These are phyloP conservation scores for Crucibulum laeve DNA, from an alignment of 768 basidiomycete species.

Conservation along the genomic window DNA sequence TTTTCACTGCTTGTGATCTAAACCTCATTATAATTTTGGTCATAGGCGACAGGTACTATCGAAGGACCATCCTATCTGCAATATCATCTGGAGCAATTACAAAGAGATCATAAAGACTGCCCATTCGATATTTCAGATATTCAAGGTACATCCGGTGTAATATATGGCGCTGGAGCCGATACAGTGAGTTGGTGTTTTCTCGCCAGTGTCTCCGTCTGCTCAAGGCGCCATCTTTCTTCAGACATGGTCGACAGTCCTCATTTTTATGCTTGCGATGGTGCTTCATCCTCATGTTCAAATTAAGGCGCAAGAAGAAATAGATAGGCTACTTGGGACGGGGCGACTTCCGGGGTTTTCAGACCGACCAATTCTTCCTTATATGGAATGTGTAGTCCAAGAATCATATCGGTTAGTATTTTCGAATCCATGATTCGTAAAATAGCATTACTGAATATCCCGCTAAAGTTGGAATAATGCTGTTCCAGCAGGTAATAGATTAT, in stretches of 20 bases:
- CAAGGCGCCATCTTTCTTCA: background rate
- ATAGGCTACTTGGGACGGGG: background rate
- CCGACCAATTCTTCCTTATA: background rate
- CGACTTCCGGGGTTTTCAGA: background rate
- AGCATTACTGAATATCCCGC: background rate
- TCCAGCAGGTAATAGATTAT: background rate
- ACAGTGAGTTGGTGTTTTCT: conserved; percentile 7
- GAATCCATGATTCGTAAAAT: background rate
- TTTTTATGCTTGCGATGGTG: conserved; percentile 2
- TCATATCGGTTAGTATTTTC: background rate
- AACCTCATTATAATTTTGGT: background rate
- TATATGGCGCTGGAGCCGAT: conserved; percentile 12
- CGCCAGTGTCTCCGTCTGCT: no score
- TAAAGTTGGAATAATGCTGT: background rate
- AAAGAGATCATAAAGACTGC: conserved; percentile 1
- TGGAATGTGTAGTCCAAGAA: background rate
- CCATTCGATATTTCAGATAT: conserved; percentile 7
- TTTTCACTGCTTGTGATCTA: background rate
- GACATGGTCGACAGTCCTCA: background rate
- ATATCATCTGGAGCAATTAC: conserved; percentile 7
- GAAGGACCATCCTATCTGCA: conserved; percentile 8
- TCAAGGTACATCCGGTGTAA: conserved; percentile 4
- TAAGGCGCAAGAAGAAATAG: conserved; percentile 1
- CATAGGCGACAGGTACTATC: conserved; percentile 4
- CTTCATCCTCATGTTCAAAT: background rate